phyloP scores from a whole-genome alignment of 1,284 basidiomycete genomes.

The Papiliotrema terrestris region DNA sequence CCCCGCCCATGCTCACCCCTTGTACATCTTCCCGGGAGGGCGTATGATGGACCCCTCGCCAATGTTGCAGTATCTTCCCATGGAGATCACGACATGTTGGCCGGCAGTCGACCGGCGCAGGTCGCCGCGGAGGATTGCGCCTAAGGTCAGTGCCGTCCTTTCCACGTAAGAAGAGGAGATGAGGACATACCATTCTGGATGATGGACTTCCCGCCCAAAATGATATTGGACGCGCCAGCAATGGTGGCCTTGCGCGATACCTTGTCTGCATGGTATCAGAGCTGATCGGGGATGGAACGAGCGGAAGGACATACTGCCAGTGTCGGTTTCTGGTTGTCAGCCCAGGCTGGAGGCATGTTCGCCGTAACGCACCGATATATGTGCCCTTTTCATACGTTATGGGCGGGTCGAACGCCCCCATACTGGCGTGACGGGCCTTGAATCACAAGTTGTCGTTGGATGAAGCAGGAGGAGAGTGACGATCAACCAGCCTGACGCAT shows the following conservation, averaged over 20 bases:
- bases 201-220: conserved; percentile 94
- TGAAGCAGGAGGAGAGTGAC: not conserved
- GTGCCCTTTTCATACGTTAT: conserved; percentile 43
- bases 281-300: not conserved
- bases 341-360: not conserved
- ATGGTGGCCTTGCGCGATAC: conserved; percentile 92
- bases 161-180: not conserved
- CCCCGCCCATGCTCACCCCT: conserved; percentile 55
- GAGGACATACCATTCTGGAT: conserved; percentile 64
- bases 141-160: conserved; percentile 8
- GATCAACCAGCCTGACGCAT: not conserved
- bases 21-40: conserved; percentile 55
- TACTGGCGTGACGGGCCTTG: conserved; percentile 6
- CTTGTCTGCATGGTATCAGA: conserved; percentile 55
- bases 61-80: conserved; percentile 88
- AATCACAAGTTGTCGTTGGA: too few species aligned
- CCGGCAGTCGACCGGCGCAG: conserved; percentile 67
- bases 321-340: conserved; percentile 39
- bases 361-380: conserved; percentile 33
- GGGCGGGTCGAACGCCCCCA: conserved; percentile 46
- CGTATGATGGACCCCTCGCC: conserved; percentile 83
- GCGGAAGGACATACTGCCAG: conserved; percentile 35
- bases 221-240: conserved; percentile 91
- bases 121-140: conserved; percentile 35
- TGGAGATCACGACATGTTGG: conserved; percentile 84